Percentiles rank a stretch among this genome's conserved stretches.
Conservation (phyloP, 306 rosid species). For the Sicyos edulis region DNA sequence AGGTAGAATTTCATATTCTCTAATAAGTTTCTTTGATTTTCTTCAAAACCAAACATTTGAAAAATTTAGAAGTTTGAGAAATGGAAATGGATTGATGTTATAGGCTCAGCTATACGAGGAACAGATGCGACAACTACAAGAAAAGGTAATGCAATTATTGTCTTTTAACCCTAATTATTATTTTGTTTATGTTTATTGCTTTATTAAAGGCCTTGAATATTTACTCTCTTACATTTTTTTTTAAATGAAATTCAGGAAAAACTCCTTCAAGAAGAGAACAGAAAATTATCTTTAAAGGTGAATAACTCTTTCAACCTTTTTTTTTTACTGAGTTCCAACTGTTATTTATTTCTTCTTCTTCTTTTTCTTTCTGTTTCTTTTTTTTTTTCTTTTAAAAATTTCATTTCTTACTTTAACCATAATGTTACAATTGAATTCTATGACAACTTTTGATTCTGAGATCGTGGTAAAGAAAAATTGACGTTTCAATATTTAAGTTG, state of each 20-base stretch:
- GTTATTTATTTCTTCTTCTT: too few species aligned
- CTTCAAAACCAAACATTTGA: not conserved
- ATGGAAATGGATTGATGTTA: not conserved
- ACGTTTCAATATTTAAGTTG: too few species aligned
- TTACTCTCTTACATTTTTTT: not conserved
- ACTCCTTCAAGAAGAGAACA: conserved; percentile 39
- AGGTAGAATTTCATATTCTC: too few species aligned
- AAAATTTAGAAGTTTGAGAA: not conserved
- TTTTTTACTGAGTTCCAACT: not conserved
- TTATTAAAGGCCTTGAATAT: not conserved
- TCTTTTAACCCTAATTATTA: not conserved
- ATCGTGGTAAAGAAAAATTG: too few species aligned
- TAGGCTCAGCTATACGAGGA: conserved; percentile 14
- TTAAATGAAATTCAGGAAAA: conserved; percentile 38
- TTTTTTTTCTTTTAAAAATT: too few species aligned
- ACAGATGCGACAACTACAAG: conserved; percentile 10
- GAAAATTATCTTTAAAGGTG: conserved; percentile 35
- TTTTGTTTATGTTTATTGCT: not conserved
- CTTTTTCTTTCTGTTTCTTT: too few species aligned
- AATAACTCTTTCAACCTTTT: not conserved
- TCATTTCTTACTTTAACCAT: too few species aligned
- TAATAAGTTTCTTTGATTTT: not conserved
- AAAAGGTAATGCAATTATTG: not conserved
- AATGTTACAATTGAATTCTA: too few species aligned
- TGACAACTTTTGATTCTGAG: too few species aligned